Conservation (phyloP, 495 filamentous ascomycete species). For the Penicillium longicatenatum region DNA sequence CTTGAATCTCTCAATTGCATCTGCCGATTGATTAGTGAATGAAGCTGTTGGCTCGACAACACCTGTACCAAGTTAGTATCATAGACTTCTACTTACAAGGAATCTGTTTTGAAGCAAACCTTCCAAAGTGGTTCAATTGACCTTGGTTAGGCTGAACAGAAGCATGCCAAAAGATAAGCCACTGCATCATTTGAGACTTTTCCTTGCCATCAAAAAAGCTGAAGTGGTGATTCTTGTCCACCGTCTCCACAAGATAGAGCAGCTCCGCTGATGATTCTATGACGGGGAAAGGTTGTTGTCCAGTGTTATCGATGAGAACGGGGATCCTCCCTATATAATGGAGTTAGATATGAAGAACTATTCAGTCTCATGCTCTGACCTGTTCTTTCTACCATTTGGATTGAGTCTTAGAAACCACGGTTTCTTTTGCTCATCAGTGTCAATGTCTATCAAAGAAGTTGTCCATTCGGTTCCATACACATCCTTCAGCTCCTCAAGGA, state of each 20-base stretch:
- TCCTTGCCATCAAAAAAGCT: slow-evolving; percentile 21
- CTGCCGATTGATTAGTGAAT: background rate
- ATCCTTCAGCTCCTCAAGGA: slow-evolving; percentile 10
- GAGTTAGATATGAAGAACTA: background rate
- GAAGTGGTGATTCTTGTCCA: background rate
- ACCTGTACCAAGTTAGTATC: background rate
- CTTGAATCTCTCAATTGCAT: no score
- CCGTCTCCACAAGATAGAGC: background rate
- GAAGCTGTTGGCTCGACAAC: background rate
- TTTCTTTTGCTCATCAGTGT: slow-evolving; percentile 60
- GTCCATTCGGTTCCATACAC: slow-evolving; percentile 56
- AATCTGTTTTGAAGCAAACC: slow-evolving; percentile 6
- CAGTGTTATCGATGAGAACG: background rate
- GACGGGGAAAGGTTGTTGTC: background rate
- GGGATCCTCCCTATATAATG: background rate
- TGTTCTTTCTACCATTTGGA: background rate
- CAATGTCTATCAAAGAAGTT: slow-evolving; percentile 53
- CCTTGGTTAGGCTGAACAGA: slow-evolving; percentile 32
- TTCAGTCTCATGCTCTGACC: no score
- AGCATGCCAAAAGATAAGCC: slow-evolving; percentile 42
- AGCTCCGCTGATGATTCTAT: background rate
- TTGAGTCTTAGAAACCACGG: slow-evolving; percentile 56
- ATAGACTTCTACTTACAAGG: slow-evolving; percentile 1
- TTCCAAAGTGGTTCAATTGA: slow-evolving; percentile 34
- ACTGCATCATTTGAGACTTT: slow-evolving; percentile 27